Conservation (phyloP, 2,329 filamentous ascomycete genomes). For the Emergomyces orientalis region DNA sequence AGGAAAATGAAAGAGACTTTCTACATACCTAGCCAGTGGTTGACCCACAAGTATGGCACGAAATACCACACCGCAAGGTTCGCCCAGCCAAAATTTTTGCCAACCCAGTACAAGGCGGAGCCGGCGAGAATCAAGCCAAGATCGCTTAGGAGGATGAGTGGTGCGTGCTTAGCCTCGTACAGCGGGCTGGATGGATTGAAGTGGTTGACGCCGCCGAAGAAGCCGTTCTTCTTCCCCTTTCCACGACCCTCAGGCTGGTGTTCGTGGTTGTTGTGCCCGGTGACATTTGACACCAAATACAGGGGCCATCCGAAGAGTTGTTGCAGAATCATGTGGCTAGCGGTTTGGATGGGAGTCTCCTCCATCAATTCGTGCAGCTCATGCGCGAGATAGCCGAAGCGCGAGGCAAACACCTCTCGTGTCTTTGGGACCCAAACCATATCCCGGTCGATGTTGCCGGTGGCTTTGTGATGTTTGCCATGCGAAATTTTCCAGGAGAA, state of each 20-base stretch:
- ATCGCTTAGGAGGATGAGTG: slow-evolving; percentile 78
- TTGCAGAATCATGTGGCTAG: slow-evolving; percentile 65
- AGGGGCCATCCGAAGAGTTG: slow-evolving; percentile 88
- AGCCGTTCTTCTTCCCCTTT: slow-evolving; percentile 81
- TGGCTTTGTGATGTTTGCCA: slow-evolving; percentile 99
- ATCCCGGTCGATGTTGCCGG: slow-evolving; percentile 91
- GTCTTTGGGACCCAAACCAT: slow-evolving; percentile 99
- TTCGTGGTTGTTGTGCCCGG: slow-evolving; percentile 91
- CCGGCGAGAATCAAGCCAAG: slow-evolving; percentile 61
- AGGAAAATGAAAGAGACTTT: neutral
- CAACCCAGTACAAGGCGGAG: slow-evolving; percentile 56
- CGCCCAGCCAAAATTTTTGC: slow-evolving; percentile 67
- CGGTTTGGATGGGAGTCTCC: slow-evolving; percentile 82
- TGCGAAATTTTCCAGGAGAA: slow-evolving; percentile 99
- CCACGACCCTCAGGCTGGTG: slow-evolving; percentile 87
- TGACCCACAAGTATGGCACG: slow-evolving; percentile 91
- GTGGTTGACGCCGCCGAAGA: slow-evolving; percentile 79
- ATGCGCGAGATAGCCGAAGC: slow-evolving; percentile 64
- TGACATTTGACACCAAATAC: slow-evolving; percentile 87
- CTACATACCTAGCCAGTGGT: slow-evolving; percentile 92
- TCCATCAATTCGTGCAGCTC: slow-evolving; percentile 84
- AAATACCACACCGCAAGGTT: slow-evolving; percentile 95
- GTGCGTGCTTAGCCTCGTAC: slow-evolving; percentile 84
- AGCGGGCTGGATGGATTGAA: slow-evolving; percentile 81
- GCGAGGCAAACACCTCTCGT: slow-evolving; percentile 67